Evolutionary conservation across 176 grass and related monocot species (phyloP).

Genomic region (Bolboschoenus planiculmis): DNA sequence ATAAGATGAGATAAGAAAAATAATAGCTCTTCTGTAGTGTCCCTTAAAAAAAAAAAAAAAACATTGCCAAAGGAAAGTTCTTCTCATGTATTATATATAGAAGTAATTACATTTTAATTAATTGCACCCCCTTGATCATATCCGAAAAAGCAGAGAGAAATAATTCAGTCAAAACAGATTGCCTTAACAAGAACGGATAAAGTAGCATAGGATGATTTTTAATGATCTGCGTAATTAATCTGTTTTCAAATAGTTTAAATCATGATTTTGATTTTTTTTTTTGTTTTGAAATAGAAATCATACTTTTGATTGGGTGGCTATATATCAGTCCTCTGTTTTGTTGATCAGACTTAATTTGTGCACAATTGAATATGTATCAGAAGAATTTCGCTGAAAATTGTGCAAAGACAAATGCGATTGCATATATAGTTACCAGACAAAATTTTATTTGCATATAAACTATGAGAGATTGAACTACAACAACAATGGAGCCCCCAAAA

Average conservation of each 20-base stretch:
- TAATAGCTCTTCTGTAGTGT: neutral
- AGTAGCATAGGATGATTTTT: neutral
- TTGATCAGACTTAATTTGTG: neutral
- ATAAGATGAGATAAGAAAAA: constrained; percentile 5
- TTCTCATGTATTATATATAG: neutral
- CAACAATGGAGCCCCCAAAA: neutral
- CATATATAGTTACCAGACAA: neutral
- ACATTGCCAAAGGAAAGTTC: neutral
- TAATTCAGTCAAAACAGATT: constrained; percentile 8
- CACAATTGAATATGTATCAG: neutral
- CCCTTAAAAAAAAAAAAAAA: neutral
- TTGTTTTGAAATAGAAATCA: neutral
- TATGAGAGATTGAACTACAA: neutral
- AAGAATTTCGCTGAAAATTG: neutral
- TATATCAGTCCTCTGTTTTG: neutral
- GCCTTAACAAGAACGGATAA: neutral
- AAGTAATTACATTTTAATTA: neutral
- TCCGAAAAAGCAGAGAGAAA: neutral
- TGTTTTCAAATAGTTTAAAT: neutral
- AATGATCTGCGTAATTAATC: neutral
- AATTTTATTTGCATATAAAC: constrained; percentile 5
- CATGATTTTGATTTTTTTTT: neutral
- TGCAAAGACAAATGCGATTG: too few species aligned
- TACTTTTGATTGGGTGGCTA: neutral
- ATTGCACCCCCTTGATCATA: neutral